Conservation (phyloP, 1,284 basidiomycete species). For the Cystobasidiaceae sp. region DNA sequence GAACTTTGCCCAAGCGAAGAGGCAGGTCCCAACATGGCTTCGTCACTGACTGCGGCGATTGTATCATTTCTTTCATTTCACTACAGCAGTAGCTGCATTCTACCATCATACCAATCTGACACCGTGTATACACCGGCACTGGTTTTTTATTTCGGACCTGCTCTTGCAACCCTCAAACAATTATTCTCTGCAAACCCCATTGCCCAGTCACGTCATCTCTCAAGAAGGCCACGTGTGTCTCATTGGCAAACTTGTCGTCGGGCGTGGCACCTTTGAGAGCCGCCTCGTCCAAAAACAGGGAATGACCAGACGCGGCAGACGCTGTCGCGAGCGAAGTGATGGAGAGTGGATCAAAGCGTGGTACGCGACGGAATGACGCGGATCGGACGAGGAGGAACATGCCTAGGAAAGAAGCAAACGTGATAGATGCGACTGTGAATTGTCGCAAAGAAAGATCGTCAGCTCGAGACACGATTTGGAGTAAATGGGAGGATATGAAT, state of each 20-base stretch:
- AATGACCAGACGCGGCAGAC: neutral
- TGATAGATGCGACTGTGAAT: slow-evolving; percentile 3
- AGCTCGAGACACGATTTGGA: neutral
- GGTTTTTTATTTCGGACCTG: neutral
- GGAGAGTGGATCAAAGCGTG: neutral
- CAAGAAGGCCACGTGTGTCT: neutral
- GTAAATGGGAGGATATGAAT: neutral
- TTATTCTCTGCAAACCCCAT: neutral
- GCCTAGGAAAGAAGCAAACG: slow-evolving; percentile 1
- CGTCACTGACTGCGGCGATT: too few relatives aligned
- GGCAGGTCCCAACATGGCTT: too few relatives aligned
- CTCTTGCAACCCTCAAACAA: too few relatives aligned
- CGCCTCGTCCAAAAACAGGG: neutral
- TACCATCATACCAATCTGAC: too few relatives aligned
- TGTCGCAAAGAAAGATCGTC: neutral
- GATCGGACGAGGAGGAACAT: slow-evolving; percentile 3
- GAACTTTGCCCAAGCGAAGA: too few relatives aligned
- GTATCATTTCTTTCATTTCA: too few relatives aligned
- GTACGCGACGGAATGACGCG: neutral
- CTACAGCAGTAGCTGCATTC: too few relatives aligned
- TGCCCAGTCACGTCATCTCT: slow-evolving; percentile 3
- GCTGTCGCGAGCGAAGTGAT: neutral
- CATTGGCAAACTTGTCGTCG: neutral
- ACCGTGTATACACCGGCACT: neutral
- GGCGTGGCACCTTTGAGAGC: neutral